phyloP scores from a whole-genome alignment of 257 asterid species.

The Perilla frutescens region DNA sequence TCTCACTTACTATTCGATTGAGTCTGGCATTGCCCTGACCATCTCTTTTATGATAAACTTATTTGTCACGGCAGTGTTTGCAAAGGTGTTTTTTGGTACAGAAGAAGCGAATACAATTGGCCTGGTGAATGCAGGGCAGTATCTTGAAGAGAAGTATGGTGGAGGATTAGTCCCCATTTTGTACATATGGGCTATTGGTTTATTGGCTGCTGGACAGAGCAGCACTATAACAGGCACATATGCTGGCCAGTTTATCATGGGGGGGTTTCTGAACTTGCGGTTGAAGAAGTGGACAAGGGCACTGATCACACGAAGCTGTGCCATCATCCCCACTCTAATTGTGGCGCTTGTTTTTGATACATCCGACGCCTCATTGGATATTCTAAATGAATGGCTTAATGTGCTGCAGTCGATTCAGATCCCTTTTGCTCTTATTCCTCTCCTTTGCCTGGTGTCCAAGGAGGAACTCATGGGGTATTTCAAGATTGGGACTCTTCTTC shows the following conservation, averaged over 20 bases:
- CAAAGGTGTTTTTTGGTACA: constrained; percentile 77
- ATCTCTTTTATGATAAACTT: constrained; percentile 73
- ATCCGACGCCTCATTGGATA: constrained; percentile 66
- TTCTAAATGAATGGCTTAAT: constrained; percentile 83
- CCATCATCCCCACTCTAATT: constrained; percentile 69
- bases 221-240: constrained; percentile 85
- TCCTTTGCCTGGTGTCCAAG: constrained; percentile 74
- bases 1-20: constrained; percentile 72
- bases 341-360: constrained; percentile 78
- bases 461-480: constrained; percentile 84
- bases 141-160: constrained; percentile 73
- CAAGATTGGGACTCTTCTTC: constrained; percentile 65
- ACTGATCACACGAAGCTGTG: constrained; percentile 72
- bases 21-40: constrained; percentile 65
- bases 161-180: constrained; percentile 75
- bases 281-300: constrained; percentile 85
- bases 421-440: constrained; percentile 83
- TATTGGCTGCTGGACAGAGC: constrained; percentile 85
- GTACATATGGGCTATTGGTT: constrained; percentile 82
- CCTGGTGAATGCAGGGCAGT: constrained; percentile 78
- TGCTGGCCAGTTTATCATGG: constrained; percentile 86
- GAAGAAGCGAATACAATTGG: constrained; percentile 67
- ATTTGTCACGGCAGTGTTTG: constrained; percentile 78
- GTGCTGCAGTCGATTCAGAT: constrained; percentile 83
- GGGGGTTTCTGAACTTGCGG: constrained; percentile 69